Percentiles rank a stretch among this genome's conserved stretches.
phyloP scores from a whole-genome alignment of 106 monocot genomes.

The Posidonia australis region DNA sequence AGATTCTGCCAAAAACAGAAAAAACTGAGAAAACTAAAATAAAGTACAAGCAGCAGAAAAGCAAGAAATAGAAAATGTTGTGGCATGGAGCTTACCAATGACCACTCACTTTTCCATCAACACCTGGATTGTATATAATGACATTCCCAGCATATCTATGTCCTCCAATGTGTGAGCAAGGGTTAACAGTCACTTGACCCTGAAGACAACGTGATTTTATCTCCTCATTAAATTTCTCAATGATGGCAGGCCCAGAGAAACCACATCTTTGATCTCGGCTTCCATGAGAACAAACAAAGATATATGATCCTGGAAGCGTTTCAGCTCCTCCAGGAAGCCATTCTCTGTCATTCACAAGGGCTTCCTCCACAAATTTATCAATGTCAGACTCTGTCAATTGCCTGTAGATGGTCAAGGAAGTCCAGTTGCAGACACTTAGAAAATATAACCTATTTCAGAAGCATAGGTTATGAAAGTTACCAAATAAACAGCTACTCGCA shows the following conservation, averaged over 20 bases:
- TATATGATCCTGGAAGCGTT: conserved; percentile 54
- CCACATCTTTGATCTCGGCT: conserved; percentile 86
- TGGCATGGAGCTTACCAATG: conserved; percentile 97
- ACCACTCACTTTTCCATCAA: conserved; percentile 57
- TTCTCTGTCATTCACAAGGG: conserved; percentile 66
- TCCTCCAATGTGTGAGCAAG: conserved; percentile 89
- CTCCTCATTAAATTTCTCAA: conserved; percentile 79
- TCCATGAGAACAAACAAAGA: conserved; percentile 91
- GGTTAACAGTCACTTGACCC: conserved; percentile 52
- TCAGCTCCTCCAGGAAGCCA: conserved; percentile 58
- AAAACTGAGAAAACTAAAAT: too few relatives aligned
- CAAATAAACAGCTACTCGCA: too few relatives aligned
- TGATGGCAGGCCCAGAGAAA: conserved; percentile 75
- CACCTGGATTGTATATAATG: conserved; percentile 49
- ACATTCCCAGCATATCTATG: conserved; percentile 98
- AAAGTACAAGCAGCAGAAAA: too few relatives aligned
- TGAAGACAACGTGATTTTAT: conserved; percentile 47
- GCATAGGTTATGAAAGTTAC: not conserved
- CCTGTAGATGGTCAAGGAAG: too few relatives aligned
- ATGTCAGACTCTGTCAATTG: conserved; percentile 77
- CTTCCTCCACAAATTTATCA: conserved; percentile 79
- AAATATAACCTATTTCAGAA: not conserved
- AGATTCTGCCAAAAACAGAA: too few relatives aligned
- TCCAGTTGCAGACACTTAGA: conserved; percentile 16
- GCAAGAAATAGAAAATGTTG: too few relatives aligned